phyloP scores from a whole-genome alignment of 345 rosid genomes.

The Trapa incisa region DNA sequence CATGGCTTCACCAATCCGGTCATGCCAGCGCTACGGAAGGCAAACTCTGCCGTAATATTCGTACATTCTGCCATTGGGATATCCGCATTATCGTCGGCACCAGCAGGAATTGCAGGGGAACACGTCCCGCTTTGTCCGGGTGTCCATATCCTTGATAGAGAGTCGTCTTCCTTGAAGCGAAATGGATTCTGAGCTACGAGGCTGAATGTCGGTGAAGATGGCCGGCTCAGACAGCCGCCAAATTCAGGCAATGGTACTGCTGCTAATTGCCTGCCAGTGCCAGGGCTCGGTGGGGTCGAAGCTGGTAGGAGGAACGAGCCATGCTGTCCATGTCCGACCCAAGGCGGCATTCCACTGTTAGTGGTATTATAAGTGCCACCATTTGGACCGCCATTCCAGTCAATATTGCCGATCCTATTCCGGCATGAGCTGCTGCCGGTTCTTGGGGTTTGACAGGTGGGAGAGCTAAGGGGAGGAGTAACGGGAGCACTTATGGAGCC shows the following conservation, averaged over 20 bases:
- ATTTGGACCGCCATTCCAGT: slow-evolving; percentile 37
- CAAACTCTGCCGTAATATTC: slow-evolving; percentile 68
- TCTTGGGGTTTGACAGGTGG: slow-evolving; percentile 50
- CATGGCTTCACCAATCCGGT: slow-evolving; percentile 85
- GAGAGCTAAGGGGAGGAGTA: slow-evolving; percentile 83
- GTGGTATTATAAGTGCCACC: background rate
- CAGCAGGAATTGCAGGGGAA: slow-evolving; percentile 79
- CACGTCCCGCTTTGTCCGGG: slow-evolving; percentile 97
- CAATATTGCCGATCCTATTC: slow-evolving; percentile 13
- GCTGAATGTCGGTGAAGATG: slow-evolving; percentile 86
- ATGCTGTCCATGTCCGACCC: slow-evolving; percentile 1
- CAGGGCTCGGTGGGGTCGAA: slow-evolving; percentile 3
- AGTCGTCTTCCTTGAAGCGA: slow-evolving; percentile 48
- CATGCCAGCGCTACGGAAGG: slow-evolving; percentile 47
- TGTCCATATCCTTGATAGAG: slow-evolving; percentile 77
- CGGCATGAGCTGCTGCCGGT: background rate
- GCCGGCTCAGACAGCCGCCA: slow-evolving; percentile 55
- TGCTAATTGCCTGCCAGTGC: background rate
- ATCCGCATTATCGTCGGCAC: slow-evolving; percentile 61
- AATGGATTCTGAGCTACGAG: slow-evolving; percentile 63
- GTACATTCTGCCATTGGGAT: slow-evolving; percentile 68
- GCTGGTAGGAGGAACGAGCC: background rate
- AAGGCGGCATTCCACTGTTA: slow-evolving; percentile 34
- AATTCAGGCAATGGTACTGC: background rate
- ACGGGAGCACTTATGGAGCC: slow-evolving; percentile 97